Base-by-base conservation (phyloP, 768 basidiomycete species). In the Suillus bovinus region DNA sequence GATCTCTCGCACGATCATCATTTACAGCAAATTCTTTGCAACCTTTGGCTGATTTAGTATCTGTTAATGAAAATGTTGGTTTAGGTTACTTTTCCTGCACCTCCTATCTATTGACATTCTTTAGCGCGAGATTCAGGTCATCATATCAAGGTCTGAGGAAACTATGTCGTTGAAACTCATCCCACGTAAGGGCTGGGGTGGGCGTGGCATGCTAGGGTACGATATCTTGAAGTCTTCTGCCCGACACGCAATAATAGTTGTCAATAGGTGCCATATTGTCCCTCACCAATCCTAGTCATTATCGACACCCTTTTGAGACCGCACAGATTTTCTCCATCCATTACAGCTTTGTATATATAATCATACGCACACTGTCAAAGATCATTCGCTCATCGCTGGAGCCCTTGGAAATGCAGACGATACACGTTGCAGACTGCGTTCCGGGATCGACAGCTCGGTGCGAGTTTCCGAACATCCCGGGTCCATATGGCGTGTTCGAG, bases 111-210 rank as follows among this genome's bases (percentile, higher is more conserved):
- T 27, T 55, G 17, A 69, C 36, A 54, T 24, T 57, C 63, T 24
- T 67, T 66, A 94, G 93, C 81, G 81, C 54, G 79, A 82, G 52
- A 76, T 94, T 41, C 69, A 74, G 6, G 79, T 94, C 59, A 79
- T 81, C 50, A 81, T 92, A 10, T 74, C 85, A 33, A 85, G 91
- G 34, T 73, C 77, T 6, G 80, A 73, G 4, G 72, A 83, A 64
- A 71, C 68, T 8, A 66, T 85, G 16, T 77, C 77, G 22, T 68
- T 93, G 61, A 81, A 74, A n/a, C 77, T 94, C 47, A 87, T 79
- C 4, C 93, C 93, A 7, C 75, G 85, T 56, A 84, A 81, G 61
- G 88, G 88, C 8, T 97, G 94, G 94, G 93, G 93, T 64, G 94
- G 94, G 11, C 80, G 92, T 62, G 94, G 94, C 10, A 79, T 89